Evolutionary conservation across 2,329 filamentous ascomycete species (phyloP).

Genomic region (Cordyceps cateniannulata): DNA sequence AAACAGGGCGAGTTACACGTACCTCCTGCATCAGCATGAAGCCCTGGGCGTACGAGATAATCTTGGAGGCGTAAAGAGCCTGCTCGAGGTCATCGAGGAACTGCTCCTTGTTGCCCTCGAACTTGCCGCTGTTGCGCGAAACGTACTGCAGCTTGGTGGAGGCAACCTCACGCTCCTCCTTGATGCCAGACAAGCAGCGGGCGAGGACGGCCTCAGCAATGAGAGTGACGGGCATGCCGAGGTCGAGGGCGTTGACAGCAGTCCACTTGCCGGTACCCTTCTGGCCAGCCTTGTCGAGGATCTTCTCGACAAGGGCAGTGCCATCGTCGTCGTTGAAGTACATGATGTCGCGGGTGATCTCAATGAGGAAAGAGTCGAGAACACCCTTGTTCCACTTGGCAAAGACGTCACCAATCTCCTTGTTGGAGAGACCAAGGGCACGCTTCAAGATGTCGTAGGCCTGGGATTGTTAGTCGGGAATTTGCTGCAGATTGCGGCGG

Average conservation of each 20-base stretch:
- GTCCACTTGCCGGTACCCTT: conserved; percentile 99
- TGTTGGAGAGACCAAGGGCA: conserved; percentile 77
- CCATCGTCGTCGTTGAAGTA: conserved; percentile 97
- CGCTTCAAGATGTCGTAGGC: conserved; percentile 99
- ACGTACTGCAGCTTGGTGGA: conserved; percentile 66
- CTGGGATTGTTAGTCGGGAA: conserved; percentile 37
- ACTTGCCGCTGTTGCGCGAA: conserved; percentile 66
- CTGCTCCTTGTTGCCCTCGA: conserved; percentile 83
- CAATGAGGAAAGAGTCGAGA: conserved; percentile 97
- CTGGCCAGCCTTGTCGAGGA: conserved; percentile 95
- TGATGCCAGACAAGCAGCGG: conserved; percentile 89
- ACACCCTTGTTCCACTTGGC: conserved; percentile 98
- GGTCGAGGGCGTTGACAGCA: conserved; percentile 95
- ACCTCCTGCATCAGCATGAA: conserved; percentile 99
- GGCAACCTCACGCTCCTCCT: conserved; percentile 83
- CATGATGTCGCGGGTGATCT: conserved; percentile 98
- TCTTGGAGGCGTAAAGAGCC: conserved; percentile 98
- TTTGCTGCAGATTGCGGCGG: background rate
- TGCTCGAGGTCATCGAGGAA: conserved; percentile 98
- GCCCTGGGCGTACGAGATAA: conserved; percentile 98
- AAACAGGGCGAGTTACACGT: conserved; percentile 28
- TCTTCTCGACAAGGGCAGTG: conserved; percentile 91
- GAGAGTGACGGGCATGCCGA: conserved; percentile 96
- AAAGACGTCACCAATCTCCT: conserved; percentile 95
- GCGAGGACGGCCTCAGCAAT: conserved; percentile 96